Base-by-base conservation (phyloP, 345 rosid genomes). In the Brassica carinata region DNA sequence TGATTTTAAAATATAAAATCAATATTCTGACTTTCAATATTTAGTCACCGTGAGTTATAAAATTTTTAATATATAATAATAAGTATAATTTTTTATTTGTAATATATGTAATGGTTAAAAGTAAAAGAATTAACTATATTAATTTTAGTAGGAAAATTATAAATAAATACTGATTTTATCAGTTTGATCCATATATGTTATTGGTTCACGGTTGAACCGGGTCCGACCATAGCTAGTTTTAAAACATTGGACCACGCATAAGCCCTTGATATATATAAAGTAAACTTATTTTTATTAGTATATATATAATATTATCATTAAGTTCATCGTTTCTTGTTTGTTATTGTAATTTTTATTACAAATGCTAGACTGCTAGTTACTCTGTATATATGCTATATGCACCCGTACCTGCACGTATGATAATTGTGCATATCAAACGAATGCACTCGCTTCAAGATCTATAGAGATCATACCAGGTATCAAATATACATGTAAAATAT, bases 401-500 rank as follows among this genome's bases (percentile, higher is more conserved):
- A 4, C 5, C 11, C 30, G 63, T 74, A 65, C 34, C 1, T 34
- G 29, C 8, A 36, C 67, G 38, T 66, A 75, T 75, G 34, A 64
- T 19, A 30, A 17, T 18, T 74, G 63, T 45, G 23, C 66, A 58
- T 30, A 15, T 45, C 53, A 75, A 65, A 51, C 62, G 77, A 74
- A 62, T 67, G 38, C 38, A 61, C 15, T 7, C 13, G 36, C 38
- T 38, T 51, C 29, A 62, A 30, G 48, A 72, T 30, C 34, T 7
- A 31, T 27, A 63, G 9, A 75, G 31, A 65, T 57, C 58, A 77
- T 18, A 45, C 9, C 9, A 55, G 1, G 19, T 68, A 68, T 43
- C 30, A 38, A 36, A 43, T 64, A 45, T 30, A 64, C 17, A 45
- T 43, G 29, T 9, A 45, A 5, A 43, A 27, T 40, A 72, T 72